Base-by-base conservation (phyloP, 2,329 filamentous ascomycete species). In the Cryoendolithus antarcticus region DNA sequence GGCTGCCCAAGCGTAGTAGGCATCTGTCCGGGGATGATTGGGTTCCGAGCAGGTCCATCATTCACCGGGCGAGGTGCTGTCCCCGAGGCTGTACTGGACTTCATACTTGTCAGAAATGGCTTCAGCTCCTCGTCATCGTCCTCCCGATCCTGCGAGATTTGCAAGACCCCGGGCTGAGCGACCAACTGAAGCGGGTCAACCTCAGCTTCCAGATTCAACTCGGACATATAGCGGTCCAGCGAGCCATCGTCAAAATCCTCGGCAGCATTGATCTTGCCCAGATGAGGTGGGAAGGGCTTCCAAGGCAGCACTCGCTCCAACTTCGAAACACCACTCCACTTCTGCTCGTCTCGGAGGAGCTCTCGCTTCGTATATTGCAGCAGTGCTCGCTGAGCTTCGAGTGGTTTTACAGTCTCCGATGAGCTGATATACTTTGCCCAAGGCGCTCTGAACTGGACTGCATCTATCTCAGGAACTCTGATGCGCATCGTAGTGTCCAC, bases 101-200 rank as follows among this genome's bases (percentile, higher is more conserved):
- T 5, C 15, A 19, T 5, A 5, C 15, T 19, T 6, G 9, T 29
- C 4, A 19, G 24, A 9, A 41, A 11, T 28, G 48, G 9, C 10
- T 55, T 47, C 7, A 56, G 51, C 6, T 65, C 60, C 2, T 64
- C 62, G 21, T 58, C 54, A 5, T 62, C 59, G 4, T 58, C 51
- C 4, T 62, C 55, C 2, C 50, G 39, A 4, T 47, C 43, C 11
- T 63, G 59, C 3, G 74, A 50, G 10, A 72, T 57, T 11, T 61
- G 59, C n/a, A 74, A 48, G 0, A 66, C 65, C 3, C 64, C 58
- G 2, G 57, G 60, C 47, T 72, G 73, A 64, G 67, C 72, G 3
- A 64, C 57, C 15, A 69, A 49, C 24, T 64, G 60, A 2, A 65
- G 52, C 3, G 61, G 51, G 6, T 4, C 21, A 7, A 10, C 4